These are phyloP conservation scores for Neurospora sp. DNA, from an alignment of 495 filamentous ascomycete genomes.

Conservation along the genomic window DNA sequence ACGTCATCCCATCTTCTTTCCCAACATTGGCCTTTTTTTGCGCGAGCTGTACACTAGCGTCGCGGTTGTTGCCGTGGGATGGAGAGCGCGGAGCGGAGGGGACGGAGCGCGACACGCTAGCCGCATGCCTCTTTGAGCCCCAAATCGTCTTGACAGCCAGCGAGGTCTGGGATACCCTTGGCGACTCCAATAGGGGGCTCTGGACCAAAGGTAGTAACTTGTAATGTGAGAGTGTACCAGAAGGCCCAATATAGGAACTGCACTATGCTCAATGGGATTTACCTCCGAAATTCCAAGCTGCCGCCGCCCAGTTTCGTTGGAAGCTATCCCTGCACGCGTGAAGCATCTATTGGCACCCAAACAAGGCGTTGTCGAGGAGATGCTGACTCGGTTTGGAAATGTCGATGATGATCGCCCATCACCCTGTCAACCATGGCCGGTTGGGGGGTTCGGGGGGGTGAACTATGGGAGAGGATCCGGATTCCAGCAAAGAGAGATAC, in stretches of 20 bases:
- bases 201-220: not conserved
- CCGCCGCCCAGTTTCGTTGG: not conserved
- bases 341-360: not conserved
- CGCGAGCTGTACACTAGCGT: not conserved
- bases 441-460: not conserved
- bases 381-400: not conserved
- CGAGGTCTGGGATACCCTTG: not conserved
- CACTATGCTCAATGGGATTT: not conserved
- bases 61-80: not conserved
- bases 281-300: not conserved
- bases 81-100: not conserved
- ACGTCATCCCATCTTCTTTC: conserved; percentile 8
- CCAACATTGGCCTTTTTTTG: not conserved
- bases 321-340: not conserved
- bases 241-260: not conserved
- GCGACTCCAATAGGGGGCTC: not conserved
- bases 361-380: not conserved
- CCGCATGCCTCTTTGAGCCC: not conserved
- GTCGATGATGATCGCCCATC: not conserved
- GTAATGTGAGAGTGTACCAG: not conserved
- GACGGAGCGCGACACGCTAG: not conserved
- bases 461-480: not conserved
- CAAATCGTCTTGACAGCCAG: not conserved
- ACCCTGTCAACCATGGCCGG: not conserved
- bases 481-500: not conserved